Base-by-base conservation (phyloP, 306 rosid species). In the Luffa aegyptiaca region DNA sequence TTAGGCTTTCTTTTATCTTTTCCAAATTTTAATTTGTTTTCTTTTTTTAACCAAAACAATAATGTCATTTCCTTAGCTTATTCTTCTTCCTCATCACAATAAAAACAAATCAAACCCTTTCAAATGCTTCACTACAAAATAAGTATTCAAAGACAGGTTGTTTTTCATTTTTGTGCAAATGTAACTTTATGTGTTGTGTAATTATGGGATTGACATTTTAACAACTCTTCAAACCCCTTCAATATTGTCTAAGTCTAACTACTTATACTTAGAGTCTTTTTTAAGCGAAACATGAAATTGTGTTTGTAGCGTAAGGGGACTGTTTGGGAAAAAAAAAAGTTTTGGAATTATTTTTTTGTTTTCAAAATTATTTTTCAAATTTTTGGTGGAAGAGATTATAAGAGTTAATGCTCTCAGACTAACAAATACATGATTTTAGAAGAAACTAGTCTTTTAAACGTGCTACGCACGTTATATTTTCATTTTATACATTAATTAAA, bases 111-210 rank as follows among this genome's bases (percentile, higher is more conserved):
- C 49, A 68, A 68, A 68, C 51, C 31, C 74, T 68, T 41, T 68
- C 74, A 68, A 68, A 68, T 37, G 51, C 51, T 68, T 68, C 31
- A 8, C 21, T 64, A 41, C 74, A 68, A 68, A 39, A 18, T 14
- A 64, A 42, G 12, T 41, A 16, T 68, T 3, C 31, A 20, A 68
- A 68, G 16, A 68, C 74, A 68, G 51, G 31, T 39, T 68, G 74
- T 68, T 41, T 57, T 68, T 68, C 74, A 68, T 68, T 68, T 68
- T 39, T 18, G 74, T 68, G 74, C 74, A 41, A 68, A 68, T 68
- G 74, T 68, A 37, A 68, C 26, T n/a, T n/a, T 68, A 68, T 68
- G 51, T n/a, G 16, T 41, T 8, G 5, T 65, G 1, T 68, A 41
- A 17, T 9, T 1, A 66, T 18, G 16, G 51, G 74, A 68, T 68